Evolutionary conservation across 495 filamentous ascomycete species (phyloP), one percentile per base, ranked within the genome.

Genomic region (Hyaloscypha finlandica): DNA sequence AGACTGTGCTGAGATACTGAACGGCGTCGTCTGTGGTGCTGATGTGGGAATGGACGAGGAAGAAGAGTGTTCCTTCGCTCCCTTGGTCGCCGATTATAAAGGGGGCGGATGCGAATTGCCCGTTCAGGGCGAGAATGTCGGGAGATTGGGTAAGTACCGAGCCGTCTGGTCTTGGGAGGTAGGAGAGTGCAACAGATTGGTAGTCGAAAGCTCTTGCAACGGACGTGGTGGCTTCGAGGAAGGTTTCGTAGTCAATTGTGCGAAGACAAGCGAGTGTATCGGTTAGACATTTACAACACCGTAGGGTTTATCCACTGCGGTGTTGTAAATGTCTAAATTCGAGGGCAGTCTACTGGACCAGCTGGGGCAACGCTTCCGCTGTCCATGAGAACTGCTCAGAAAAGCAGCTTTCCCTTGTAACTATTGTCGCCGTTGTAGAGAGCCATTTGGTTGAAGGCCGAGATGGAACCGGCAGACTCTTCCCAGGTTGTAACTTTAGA

Each of bases 351-450:
- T 8, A 92, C 84, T 1, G 81, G 78, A 32, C 89, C 82, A 0
- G 90, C 84, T 1, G 89, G 89, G 1, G 85, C 75, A 4, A 89
- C 77, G 67, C 79, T 83, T 8, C 90, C 90, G 2, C 86, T 90
- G 75, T 92, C 81, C 89, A 92, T 72, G 20, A 72, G 64, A 30
- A 77, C 90, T 14, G 77, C 88, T 45, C 85, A 84, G 83, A 93
- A 92, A 0, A 92, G 80, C 1, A 84, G 81, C 65, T 88, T 84
- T 35, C 85, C 88, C 12, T 91, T 90, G 77, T 91, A 91, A 0
- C 74, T 86, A 74, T 86, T 83, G 71, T 92, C 76, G 19, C 90
- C 90, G 69, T 84, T 82, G 73, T 90, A 90, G 22, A 92, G 76
- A 2, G 84, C 76, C 83, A 89, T 89, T 66, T 92, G 90, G 70